Evolutionary conservation across 441 rosid species (phyloP).

Genomic region (Arabidopsis hybrid): DNA sequence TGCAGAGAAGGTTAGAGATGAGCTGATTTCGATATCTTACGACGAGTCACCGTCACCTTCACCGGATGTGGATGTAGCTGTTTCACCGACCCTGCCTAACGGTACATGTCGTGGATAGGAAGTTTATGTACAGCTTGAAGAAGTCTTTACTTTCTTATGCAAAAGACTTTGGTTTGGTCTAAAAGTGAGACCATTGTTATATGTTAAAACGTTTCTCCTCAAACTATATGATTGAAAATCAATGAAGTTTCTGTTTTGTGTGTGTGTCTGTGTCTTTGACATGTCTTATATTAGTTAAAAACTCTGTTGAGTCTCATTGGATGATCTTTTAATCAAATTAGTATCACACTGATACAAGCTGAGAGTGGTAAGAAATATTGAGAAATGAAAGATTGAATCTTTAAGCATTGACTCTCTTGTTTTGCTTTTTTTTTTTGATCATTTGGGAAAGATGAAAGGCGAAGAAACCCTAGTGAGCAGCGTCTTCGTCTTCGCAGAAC

Average conservation of each 20-base stretch:
- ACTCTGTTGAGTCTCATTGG: conserved; percentile 1
- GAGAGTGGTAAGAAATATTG: conserved; percentile 27
- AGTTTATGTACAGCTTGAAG: conserved; percentile 30
- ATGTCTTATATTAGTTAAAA: neutral
- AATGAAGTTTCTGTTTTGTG: conserved; percentile 23
- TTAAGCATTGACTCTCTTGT: conserved; percentile 20
- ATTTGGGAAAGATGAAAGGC: neutral
- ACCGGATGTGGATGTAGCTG: conserved; percentile 36
- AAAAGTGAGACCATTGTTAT: conserved; percentile 33
- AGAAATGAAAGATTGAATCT: conserved; percentile 31
- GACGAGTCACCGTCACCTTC: conserved; percentile 40
- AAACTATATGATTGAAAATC: conserved; percentile 27
- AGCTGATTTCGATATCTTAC: conserved; percentile 44
- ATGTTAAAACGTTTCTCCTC: conserved; percentile 26
- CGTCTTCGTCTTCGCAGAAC: conserved; percentile 96
- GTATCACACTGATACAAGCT: conserved; percentile 32
- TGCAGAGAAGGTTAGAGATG: conserved; percentile 39
- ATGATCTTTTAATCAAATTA: conserved; percentile 30
- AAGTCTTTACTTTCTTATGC: conserved; percentile 29
- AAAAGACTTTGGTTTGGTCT: conserved; percentile 40
- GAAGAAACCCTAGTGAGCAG: conserved; percentile 66
- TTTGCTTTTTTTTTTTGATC: conserved; percentile 9
- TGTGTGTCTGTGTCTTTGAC: neutral
- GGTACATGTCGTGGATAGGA: conserved; percentile 37
- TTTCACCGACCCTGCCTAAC: conserved; percentile 31